Base-by-base conservation (phyloP, 1,139 yeast species). In the Neolecta irregularis region DNA sequence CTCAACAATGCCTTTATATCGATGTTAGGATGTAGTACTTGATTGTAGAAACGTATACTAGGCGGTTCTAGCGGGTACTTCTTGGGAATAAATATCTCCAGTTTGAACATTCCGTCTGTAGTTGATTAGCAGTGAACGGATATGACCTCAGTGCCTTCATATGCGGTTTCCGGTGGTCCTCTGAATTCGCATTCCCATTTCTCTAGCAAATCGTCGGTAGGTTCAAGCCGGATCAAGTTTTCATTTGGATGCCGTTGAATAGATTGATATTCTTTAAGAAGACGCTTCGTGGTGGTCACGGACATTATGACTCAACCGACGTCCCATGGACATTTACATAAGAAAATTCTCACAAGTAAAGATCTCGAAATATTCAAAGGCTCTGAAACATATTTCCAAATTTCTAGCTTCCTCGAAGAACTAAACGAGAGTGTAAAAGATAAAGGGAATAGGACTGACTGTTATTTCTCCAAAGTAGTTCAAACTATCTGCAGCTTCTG, bases 331-430 rank as follows among this genome's bases (percentile, higher is more conserved):
- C n/a, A n/a, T n/a, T n/a, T n/a, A n/a, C n/a, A n/a, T n/a, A n/a
- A n/a, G n/a, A n/a, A n/a, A n/a, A 28, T 28, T 5, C 22, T 28
- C 7, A 64, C 72, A 0, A 49, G 54, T 0, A 58, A 60, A 0
- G 91, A 78, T 48, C 49, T 77, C 44, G 56, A 55, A 3, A 52
- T 56, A 34, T 78, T 85, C 74, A 51, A 55, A 15, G 52, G 45
- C 0, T 67, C 77, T 1, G 43, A 52, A 1, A 60, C 72, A 0
- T 30, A 19, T 12, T 22, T 17, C 12, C 19, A 30, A 4, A 19
- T 30, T 6, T 19, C 21, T 19, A 13, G 21, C 7, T 30, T 30
- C 21, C 19, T 30, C 7, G 24, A 26, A 9, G 6, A 17, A n/a
- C 33, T 30, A 6, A 30, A 30, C 26, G 11, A 4, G 11, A 21